Base-by-base conservation (phyloP, 1,139 yeast species). In the Casaregolazyma lundiana region DNA sequence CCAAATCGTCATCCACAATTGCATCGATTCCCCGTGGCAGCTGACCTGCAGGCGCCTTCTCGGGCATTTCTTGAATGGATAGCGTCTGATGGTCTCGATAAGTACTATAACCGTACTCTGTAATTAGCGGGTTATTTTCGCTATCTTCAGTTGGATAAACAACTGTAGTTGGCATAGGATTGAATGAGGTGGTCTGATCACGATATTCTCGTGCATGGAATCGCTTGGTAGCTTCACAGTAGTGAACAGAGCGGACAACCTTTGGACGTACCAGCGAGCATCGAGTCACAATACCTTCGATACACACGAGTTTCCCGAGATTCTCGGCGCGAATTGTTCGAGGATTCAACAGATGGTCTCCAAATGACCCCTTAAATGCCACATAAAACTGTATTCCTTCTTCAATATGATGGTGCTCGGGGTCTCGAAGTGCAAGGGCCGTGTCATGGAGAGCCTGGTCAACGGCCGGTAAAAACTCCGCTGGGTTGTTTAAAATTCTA, bases 31-130 rank as follows among this genome's bases (percentile, higher is more conserved):
- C 83, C 56, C 98, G 75, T 36, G 99, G 98, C 53, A 92, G 73
- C 67, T 92, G 98, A 50, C 99, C 98, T 1, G 97, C 95, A 15
- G 98, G 98, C 0, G 98, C 97, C 56, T 84, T 77, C 69, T 92
- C 99, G 1, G 98, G 99, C 92, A 94, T 87, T 70, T 92, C 99
- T 67, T 92, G 99, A 34, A 92, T 84, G 0, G 96, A 81, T 32
- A 92, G 77, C 39, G 89, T 85, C 68, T 92, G 99, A 63, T 92
- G 97, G 67, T 92, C 98, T 58, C 92, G 77, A 64, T 88, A 92
- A 17, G 95, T 88, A 17, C 94, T 84, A 63, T 83, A 86, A 3
- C 99, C 99, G 62, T 87, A 92, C 64, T 92, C 98, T 0, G 97
- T 90, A 29, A 79, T 75, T 53, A 92, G 70, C 56, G 88, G 86